phyloP scores from a whole-genome alignment of 1,284 basidiomycete species.

The Afroboletus lepidellus region DNA sequence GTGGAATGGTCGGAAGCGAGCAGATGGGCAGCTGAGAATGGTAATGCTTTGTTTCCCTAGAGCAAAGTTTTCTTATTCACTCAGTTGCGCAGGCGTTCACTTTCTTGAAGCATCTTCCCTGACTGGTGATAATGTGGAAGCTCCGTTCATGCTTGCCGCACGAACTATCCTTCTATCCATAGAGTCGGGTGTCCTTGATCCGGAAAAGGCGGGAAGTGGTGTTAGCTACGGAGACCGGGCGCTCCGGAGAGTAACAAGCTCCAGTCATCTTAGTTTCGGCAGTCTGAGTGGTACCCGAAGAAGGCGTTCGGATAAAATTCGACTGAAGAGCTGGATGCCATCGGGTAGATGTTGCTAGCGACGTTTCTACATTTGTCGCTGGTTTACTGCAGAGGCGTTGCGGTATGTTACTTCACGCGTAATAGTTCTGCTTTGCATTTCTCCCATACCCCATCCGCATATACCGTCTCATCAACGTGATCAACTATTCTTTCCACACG shows the following conservation, averaged over 20 bases:
- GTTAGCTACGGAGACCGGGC: conserved; percentile 96
- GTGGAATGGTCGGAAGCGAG: conserved; percentile 95
- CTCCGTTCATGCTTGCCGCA: conserved; percentile 89
- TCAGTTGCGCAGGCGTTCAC: conserved; percentile 63
- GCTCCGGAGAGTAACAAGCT: conserved; percentile 81
- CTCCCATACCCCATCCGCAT: conserved; percentile 24
- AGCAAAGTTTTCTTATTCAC: conserved; percentile 4
- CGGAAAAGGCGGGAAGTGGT: conserved; percentile 90
- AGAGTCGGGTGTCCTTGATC: conserved; percentile 88
- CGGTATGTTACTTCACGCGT: conserved; percentile 20
- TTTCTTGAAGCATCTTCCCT: conserved; percentile 93
- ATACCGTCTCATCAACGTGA: conserved; percentile 17
- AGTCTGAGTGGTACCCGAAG: conserved; percentile 64
- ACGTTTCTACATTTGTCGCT: conserved; percentile 1
- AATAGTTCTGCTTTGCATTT: conserved; percentile 8
- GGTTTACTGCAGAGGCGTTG: not conserved
- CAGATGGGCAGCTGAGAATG: conserved; percentile 92
- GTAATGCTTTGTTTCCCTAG: conserved; percentile 38
- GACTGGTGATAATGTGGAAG: conserved; percentile 90
- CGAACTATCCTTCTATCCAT: conserved; percentile 91
- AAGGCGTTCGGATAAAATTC: conserved; percentile 57
- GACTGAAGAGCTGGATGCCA: conserved; percentile 57
- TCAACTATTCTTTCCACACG: conserved; percentile 6
- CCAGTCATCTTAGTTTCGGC: conserved; percentile 78
- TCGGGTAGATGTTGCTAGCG: conserved; percentile 53